Percentiles rank a stretch among this genome's conserved stretches.
Evolutionary conservation across 1,139 yeast genomes (phyloP).

Genomic region (Yamadazyma diddensiae): DNA sequence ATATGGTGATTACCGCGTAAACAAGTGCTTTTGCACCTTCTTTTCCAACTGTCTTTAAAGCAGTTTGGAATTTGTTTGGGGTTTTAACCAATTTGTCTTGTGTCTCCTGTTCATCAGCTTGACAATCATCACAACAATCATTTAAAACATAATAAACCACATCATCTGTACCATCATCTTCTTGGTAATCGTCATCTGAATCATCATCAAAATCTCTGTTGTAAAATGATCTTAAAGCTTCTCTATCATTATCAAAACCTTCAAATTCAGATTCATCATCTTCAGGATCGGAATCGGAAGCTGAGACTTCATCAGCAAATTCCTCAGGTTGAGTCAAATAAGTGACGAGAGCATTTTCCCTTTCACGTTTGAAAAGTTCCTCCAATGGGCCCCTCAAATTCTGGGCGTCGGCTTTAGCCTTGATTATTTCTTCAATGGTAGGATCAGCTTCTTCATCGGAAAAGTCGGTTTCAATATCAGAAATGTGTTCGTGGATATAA

Average conservation of each 20-base stretch:
- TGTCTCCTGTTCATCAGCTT: too few species aligned
- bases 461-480: background rate
- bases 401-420: background rate
- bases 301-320: background rate
- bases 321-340: constrained; percentile 2
- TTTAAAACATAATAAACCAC: constrained; percentile 5
- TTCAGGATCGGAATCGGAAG: background rate
- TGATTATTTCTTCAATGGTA: background rate
- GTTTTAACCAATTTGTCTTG: background rate
- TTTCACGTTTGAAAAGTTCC: constrained; percentile 2
- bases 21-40: constrained; percentile 35
- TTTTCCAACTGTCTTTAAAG: constrained; percentile 13
- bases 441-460: constrained; percentile 1
- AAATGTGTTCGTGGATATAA: too few species aligned
- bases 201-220: constrained; percentile 5
- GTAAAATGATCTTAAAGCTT: constrained; percentile 2
- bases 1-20: constrained; percentile 33
- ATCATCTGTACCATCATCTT: constrained; percentile 5
- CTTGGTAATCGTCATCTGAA: constrained; percentile 7
- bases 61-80: background rate
- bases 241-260: background rate
- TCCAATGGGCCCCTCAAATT: background rate
- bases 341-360: constrained; percentile 7
- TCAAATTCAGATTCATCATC: constrained; percentile 1
- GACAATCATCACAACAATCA: constrained; percentile 7